Evolutionary conservation across 106 monocot genomes (phyloP).

Genomic region (Hemerocallis citrina): DNA sequence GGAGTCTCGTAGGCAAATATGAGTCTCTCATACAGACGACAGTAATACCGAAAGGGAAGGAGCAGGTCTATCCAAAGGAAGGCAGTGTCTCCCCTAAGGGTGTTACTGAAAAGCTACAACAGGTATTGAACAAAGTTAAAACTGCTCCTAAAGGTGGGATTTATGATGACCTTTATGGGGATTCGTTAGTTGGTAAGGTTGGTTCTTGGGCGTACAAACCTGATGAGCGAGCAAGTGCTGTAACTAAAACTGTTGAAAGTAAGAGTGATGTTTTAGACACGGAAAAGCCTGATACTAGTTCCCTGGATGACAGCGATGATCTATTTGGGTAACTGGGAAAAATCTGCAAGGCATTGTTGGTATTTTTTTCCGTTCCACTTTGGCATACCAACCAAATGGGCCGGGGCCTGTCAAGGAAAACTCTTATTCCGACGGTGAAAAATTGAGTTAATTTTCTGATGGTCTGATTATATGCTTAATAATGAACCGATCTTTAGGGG

Average conservation of each 20-base stretch:
- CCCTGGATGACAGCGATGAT: conserved; percentile 72
- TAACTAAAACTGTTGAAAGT: conserved; percentile 10
- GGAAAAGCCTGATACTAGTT: conserved; percentile 21
- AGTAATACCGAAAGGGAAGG: conserved; percentile 93
- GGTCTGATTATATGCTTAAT: no score
- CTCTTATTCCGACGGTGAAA: no score
- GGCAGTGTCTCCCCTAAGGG: conserved; percentile 46
- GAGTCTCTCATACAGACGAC: conserved; percentile 90
- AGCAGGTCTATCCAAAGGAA: conserved; percentile 37
- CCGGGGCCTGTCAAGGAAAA: no score
- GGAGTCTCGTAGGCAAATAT: conserved; percentile 95
- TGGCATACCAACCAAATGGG: no score
- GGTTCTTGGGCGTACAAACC: conserved; percentile 79
- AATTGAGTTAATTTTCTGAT: no score
- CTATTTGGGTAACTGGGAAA: conserved; percentile 59
- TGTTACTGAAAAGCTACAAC: conserved; percentile 75
- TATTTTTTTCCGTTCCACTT: no score
- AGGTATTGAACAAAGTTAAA: conserved; percentile 79
- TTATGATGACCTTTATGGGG: conserved; percentile 87
- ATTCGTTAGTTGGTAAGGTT: conserved; percentile 45
- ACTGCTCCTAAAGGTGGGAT: conserved; percentile 41
- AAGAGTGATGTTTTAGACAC: neutral
- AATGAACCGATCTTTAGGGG: no score
- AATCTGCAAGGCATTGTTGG: no score
- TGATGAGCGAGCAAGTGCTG: conserved; percentile 20